Evolutionary conservation across 2,329 filamentous ascomycete species (phyloP).

Genomic region (Pezicula radicicola): DNA sequence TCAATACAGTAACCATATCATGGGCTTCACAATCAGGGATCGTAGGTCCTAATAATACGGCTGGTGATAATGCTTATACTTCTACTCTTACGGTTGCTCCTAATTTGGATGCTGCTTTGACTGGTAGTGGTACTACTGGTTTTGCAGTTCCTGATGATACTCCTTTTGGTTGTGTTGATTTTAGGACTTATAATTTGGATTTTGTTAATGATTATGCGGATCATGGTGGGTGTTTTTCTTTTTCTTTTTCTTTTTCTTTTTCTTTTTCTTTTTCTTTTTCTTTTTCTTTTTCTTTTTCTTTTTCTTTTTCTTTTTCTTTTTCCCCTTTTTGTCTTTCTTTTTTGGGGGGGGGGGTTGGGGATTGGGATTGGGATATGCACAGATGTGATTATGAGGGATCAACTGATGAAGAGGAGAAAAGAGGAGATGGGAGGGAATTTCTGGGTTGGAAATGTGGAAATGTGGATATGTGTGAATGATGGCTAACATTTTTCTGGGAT

Average conservation of each 20-base stretch:
- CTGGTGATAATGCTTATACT: conserved; percentile 58
- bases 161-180: conserved; percentile 60
- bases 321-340: no score
- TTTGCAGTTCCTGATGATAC: conserved; percentile 57
- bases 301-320: no score
- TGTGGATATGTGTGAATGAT: no score
- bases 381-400: no score
- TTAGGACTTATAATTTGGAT: conserved; percentile 65
- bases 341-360: no score
- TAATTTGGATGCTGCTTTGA: conserved; percentile 58
- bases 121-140: conserved; percentile 59
- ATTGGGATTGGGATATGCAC: no score
- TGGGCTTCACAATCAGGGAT: conserved; percentile 51
- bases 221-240: conserved; percentile 13
- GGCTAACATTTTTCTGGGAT: not conserved
- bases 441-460: no score
- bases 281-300: no score
- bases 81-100: conserved; percentile 61
- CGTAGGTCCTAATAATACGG: conserved; percentile 31
- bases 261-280: not conserved
- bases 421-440: no score
- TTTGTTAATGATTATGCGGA: conserved; percentile 58
- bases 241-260: not conserved
- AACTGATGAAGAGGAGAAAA: no score
- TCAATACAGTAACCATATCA: conserved; percentile 51